phyloP scores from a whole-genome alignment of 768 basidiomycete genomes.

The Lactarius hengduanensis region DNA sequence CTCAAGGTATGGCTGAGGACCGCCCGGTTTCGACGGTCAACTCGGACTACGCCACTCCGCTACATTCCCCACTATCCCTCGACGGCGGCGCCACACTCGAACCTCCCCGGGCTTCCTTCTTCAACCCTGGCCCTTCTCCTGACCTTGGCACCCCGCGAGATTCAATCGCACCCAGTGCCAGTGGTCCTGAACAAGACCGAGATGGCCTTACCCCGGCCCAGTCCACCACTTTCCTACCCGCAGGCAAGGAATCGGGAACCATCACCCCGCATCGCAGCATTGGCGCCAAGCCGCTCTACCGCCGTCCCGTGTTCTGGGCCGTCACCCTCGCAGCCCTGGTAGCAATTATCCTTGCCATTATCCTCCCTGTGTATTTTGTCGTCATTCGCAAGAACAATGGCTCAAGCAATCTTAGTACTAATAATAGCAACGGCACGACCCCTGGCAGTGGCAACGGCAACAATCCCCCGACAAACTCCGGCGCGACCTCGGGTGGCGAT shows the following conservation, averaged over 20 bases:
- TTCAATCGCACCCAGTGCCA: background rate
- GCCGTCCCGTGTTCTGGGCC: slow-evolving; percentile 11
- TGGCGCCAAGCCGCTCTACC: background rate
- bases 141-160: slow-evolving; percentile 6
- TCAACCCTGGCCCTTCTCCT: slow-evolving; percentile 7
- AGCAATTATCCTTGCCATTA: slow-evolving; percentile 6
- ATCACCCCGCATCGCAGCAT: background rate
- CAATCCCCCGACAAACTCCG: background rate
- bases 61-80: slow-evolving; percentile 11
- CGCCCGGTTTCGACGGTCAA: slow-evolving; percentile 22
- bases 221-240: slow-evolving; percentile 7
- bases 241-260: background rate
- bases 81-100: slow-evolving; percentile 5
- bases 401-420: background rate
- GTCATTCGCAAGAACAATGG: slow-evolving; percentile 12
- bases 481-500: slow-evolving; percentile 23
- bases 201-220: slow-evolving; percentile 8
- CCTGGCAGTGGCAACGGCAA: background rate
- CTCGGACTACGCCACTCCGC: slow-evolving; percentile 18
- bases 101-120: slow-evolving; percentile 8
- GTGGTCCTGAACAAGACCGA: slow-evolving; percentile 1
- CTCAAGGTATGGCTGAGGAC: slow-evolving; percentile 21
- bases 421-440: background rate
- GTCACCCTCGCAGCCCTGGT: slow-evolving; percentile 17
- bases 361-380: slow-evolving; percentile 17